Evolutionary conservation across 352 stramenopile genomes (phyloP), one percentile per base, ranked within the genome.

Genomic region (Globisporangium splendens): DNA sequence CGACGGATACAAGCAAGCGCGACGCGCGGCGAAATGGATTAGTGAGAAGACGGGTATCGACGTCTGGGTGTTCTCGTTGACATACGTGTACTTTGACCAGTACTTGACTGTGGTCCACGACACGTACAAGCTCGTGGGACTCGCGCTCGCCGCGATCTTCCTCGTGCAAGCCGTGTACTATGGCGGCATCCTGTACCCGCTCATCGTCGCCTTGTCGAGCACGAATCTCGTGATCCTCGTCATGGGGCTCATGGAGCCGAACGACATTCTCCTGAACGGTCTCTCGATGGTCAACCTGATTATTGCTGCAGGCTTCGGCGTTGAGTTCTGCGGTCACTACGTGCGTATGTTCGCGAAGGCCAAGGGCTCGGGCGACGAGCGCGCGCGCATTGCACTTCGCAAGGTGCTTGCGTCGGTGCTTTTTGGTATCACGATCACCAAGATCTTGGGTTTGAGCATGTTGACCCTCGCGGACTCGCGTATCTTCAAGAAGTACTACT

Each of bases 401-500:
- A 56, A 64, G 22, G 74, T 79, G 50, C 68, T 76, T 18, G 54
- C 64, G 44, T 80, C 66, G 12, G 72, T 88, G 39, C 55, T 88
- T 17, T 83, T 66, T 8, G 68, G 54, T 41, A 75, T 75, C 35
- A 70, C 68, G 35, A 70, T 75, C 67, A 75, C 68, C 15, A 75
- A 75, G 47, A 54, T 75, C n/a, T 56, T 75, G n/a, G 68, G 68
- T 43, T 28, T 75, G 54, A 75, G 68, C 47, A 62, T 62, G 38
- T 39, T 75, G 31, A 73, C 66, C 38, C 57, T 75, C 22, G 67
- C 89, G 14, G 68, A 88, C 49, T 93, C 76, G 66, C 83, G 84
- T 22, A 73, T 96, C 56, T 96, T 96, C 68, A 86, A 90, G 62
- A 84, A 95, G 62, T 96, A 96, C 66, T 96, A 95, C 71, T 96